Conservation (phyloP, 192 early-diverging fungal species). For the Obelidium mucronatum region DNA sequence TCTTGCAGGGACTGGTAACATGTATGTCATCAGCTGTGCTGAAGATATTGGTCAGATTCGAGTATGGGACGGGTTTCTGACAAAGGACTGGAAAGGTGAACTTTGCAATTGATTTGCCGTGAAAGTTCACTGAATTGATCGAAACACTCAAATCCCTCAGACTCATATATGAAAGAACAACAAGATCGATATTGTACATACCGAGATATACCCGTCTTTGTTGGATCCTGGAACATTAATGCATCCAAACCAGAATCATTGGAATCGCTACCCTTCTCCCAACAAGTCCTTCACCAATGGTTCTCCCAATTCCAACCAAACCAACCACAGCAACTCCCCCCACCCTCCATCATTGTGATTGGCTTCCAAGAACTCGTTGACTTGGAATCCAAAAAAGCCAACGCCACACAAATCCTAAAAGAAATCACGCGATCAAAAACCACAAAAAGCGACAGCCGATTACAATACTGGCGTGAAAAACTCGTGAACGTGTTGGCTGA, state of each 20-base stretch:
- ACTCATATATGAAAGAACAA: constrained; percentile 65
- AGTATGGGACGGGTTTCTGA: constrained; percentile 82
- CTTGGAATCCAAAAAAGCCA: constrained; percentile 60
- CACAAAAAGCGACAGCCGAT: constrained; percentile 62
- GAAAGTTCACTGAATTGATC: neutral
- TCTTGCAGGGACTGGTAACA: neutral
- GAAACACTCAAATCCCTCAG: constrained; percentile 34
- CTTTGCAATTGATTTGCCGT: neutral
- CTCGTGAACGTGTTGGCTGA: constrained; percentile 67
- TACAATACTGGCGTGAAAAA: constrained; percentile 85
- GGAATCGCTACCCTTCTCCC: constrained; percentile 48
- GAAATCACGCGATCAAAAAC: constrained; percentile 43
- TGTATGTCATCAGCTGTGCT: constrained; percentile 44
- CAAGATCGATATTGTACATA: constrained; percentile 69
- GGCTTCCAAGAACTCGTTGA: constrained; percentile 91
- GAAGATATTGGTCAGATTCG: constrained; percentile 67
- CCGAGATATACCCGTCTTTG: constrained; percentile 72
- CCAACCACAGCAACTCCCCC: constrained; percentile 67
- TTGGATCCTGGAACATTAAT: constrained; percentile 95
- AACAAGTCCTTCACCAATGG: constrained; percentile 22
- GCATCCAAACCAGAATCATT: constrained; percentile 84
- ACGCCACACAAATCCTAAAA: constrained; percentile 42
- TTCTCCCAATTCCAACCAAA: constrained; percentile 42
- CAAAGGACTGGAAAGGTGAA: constrained; percentile 71
- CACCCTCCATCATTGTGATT: constrained; percentile 81